A percentile compares a stretch with the other conserved stretches of the same genome.
These are phyloP conservation scores for Aspergillus sp. DNA, from an alignment of 2,329 filamentous ascomycete genomes.

Conservation along the genomic window DNA sequence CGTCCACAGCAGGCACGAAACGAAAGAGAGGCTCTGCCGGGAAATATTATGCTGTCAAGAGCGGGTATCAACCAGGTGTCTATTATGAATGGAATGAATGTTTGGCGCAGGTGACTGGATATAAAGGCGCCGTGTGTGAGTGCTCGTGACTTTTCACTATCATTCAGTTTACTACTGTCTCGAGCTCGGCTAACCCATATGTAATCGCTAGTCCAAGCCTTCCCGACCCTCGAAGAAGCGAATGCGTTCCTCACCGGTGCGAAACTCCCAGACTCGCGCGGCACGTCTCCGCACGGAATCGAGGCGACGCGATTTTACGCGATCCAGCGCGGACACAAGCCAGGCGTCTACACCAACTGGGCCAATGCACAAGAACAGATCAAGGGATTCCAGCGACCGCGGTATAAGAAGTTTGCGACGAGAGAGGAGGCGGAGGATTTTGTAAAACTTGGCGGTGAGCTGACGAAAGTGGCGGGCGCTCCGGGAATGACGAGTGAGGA, in stretches of 20 bases:
- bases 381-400: conserved; percentile 69
- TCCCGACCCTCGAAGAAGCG: conserved; percentile 74
- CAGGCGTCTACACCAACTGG: conserved; percentile 71
- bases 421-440: conserved; percentile 77
- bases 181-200: neutral
- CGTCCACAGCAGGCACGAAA: conserved; percentile 54
- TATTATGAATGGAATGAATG: conserved; percentile 68
- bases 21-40: conserved; percentile 57
- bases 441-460: conserved; percentile 55
- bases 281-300: conserved; percentile 40
- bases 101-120: conserved; percentile 64
- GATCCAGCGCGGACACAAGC: conserved; percentile 61
- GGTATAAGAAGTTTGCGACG: conserved; percentile 70
- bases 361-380: conserved; percentile 73
- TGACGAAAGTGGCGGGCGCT: conserved; percentile 40
- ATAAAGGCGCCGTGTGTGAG: conserved; percentile 71
- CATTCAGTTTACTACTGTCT: neutral
- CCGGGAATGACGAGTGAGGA: conserved; percentile 47
- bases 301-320: conserved; percentile 61
- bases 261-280: conserved; percentile 43
- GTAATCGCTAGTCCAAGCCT: conserved; percentile 72
- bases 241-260: conserved; percentile 73
- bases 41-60: conserved; percentile 68
- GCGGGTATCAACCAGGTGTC: conserved; percentile 64
- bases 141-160: conserved; percentile 27